These are phyloP conservation scores for Brassica cretica DNA, from an alignment of 345 rosid genomes.

Conservation along the genomic window DNA sequence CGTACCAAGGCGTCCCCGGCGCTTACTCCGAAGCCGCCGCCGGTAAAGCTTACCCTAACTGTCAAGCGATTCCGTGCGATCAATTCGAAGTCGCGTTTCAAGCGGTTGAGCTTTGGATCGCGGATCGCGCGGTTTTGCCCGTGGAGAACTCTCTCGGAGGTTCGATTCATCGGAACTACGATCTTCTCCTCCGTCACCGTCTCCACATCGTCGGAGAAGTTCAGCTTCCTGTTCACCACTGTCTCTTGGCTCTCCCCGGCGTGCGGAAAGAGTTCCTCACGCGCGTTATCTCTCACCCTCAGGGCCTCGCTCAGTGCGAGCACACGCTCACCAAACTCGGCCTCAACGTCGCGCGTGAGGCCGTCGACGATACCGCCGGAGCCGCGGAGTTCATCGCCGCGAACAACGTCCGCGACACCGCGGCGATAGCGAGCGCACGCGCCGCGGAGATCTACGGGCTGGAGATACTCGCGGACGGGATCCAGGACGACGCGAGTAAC, in stretches of 20 bases:
- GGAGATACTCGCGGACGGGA: slow-evolving; percentile 74
- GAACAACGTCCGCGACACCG: slow-evolving; percentile 72
- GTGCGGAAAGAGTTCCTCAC: slow-evolving; percentile 69
- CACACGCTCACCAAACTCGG: slow-evolving; percentile 76
- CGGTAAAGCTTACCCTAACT: slow-evolving; percentile 89
- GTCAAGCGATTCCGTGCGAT: slow-evolving; percentile 95
- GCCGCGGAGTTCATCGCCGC: slow-evolving; percentile 87
- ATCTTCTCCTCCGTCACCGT: slow-evolving; percentile 92
- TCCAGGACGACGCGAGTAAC: slow-evolving; percentile 87
- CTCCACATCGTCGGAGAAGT: slow-evolving; percentile 98
- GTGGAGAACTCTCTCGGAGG: slow-evolving; percentile 96
- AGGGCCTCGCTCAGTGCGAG: slow-evolving; percentile 93
- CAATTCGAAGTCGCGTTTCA: slow-evolving; percentile 97
- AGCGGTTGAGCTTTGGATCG: slow-evolving; percentile 98
- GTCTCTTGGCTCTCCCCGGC: slow-evolving; percentile 89
- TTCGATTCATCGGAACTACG: slow-evolving; percentile 93
- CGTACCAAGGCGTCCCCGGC: slow-evolving; percentile 97
- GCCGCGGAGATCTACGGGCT: slow-evolving; percentile 91
- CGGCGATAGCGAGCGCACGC: slow-evolving; percentile 90
- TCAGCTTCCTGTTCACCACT: slow-evolving; percentile 91
- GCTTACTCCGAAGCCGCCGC: slow-evolving; percentile 99
- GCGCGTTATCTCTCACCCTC: slow-evolving; percentile 95
- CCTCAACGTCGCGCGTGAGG: slow-evolving; percentile 80
- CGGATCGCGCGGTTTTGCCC: slow-evolving; percentile 92
- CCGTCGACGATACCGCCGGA: slow-evolving; percentile 90